These are phyloP conservation scores for Carex parvula DNA, from an alignment of 176 grass and related monocot genomes.

Conservation along the genomic window DNA sequence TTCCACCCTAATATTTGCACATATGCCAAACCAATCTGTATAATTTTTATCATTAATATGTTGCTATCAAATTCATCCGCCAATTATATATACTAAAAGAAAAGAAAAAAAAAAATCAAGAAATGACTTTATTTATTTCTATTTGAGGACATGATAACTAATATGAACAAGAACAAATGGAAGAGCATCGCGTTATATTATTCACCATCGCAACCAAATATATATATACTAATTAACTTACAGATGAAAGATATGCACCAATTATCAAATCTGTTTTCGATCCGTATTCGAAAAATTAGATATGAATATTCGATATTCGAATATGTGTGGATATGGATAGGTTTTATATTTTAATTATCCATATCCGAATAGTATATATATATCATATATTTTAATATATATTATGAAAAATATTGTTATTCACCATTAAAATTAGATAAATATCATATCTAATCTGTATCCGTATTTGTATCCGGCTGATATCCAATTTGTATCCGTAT, in stretches of 20 bases:
- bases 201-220: not conserved
- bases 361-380: no score
- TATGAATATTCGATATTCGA: no score
- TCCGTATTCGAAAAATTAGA: no score
- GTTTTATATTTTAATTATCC: no score
- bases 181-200: not conserved
- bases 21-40: not conserved
- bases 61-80: not conserved
- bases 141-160: not conserved
- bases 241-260: not conserved
- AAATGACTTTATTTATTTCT: not conserved
- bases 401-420: no score
- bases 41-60: not conserved
- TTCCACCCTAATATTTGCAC: not conserved
- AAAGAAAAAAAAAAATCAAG: not conserved
- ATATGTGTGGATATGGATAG: no score
- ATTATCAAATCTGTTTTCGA: no score
- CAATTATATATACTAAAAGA: not conserved
- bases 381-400: no score
- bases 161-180: constrained; percentile 28
- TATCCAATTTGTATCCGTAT: no score
- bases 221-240: not conserved
- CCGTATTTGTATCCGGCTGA: no score
- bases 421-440: no score
- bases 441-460: no score